phyloP scores from a whole-genome alignment of 2,329 filamentous ascomycete genomes.

The Penicillium griseofulvum region DNA sequence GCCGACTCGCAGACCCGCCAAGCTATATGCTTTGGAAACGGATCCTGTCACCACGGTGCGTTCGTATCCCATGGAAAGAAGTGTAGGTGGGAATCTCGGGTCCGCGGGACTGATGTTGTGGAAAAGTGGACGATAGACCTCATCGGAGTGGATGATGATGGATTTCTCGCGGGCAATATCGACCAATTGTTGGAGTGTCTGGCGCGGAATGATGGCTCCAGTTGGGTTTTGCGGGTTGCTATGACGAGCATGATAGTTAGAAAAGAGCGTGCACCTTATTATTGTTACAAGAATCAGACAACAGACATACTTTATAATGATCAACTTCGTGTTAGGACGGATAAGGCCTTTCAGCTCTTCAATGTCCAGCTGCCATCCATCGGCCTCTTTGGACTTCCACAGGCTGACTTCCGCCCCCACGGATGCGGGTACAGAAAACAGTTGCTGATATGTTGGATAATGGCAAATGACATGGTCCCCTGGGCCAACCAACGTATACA shows the following conservation, averaged over 20 bases:
- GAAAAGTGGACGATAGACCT: constrained; percentile 82
- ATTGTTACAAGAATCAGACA: not conserved
- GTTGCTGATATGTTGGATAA: constrained; percentile 81
- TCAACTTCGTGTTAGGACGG: constrained; percentile 51
- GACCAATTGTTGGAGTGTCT: constrained; percentile 61
- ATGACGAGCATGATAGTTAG: not conserved
- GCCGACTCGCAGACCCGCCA: constrained; percentile 77
- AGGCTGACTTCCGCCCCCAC: constrained; percentile 74
- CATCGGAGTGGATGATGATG: constrained; percentile 70
- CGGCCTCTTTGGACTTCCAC: constrained; percentile 66
- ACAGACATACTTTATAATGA: constrained; percentile 56
- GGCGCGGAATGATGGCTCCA: constrained; percentile 64
- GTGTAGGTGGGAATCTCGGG: constrained; percentile 61
- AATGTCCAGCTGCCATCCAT: constrained; percentile 66
- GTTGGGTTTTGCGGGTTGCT: constrained; percentile 72
- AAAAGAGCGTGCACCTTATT: not conserved
- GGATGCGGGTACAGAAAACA: constrained; percentile 71
- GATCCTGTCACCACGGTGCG: constrained; percentile 73
- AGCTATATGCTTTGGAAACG: constrained; percentile 79
- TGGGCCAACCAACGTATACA: constrained; percentile 70
- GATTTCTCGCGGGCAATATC: constrained; percentile 60
- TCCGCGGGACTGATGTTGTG: constrained; percentile 61
- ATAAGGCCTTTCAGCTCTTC: constrained; percentile 65
- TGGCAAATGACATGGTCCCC: constrained; percentile 84
- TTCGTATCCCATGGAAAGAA: constrained; percentile 68